These are phyloP conservation scores for Pyronema omphalodes DNA, from an alignment of 495 filamentous ascomycete species.

Conservation along the genomic window DNA sequence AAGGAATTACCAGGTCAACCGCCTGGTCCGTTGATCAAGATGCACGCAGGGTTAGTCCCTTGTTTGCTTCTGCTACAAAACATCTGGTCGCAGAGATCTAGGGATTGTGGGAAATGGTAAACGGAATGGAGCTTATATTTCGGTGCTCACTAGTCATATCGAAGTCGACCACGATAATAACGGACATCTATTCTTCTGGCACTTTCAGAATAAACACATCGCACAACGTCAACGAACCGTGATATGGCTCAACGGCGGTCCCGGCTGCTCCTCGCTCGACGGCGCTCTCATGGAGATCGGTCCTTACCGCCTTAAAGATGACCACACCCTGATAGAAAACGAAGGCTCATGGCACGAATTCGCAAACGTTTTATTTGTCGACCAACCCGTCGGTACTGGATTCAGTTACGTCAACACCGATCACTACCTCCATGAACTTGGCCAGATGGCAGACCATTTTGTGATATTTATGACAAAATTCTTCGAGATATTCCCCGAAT, in stretches of 20 bases:
- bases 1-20: slow-evolving; percentile 70
- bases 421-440: slow-evolving; percentile 64
- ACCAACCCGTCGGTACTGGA: slow-evolving; percentile 89
- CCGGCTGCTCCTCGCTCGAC: slow-evolving; percentile 92
- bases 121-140: neutral
- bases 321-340: slow-evolving; percentile 59
- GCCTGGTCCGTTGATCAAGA: slow-evolving; percentile 55
- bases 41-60: slow-evolving; percentile 80
- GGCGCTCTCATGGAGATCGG: slow-evolving; percentile 96
- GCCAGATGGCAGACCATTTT: slow-evolving; percentile 71
- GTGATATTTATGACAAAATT: slow-evolving; percentile 77
- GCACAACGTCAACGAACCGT: slow-evolving; percentile 82
- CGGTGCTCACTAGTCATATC: slow-evolving; percentile 47
- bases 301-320: slow-evolving; percentile 70
- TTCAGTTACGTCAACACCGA: slow-evolving; percentile 88
- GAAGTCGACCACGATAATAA: slow-evolving; percentile 67
- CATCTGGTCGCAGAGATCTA: neutral
- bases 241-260: slow-evolving; percentile 93
- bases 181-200: slow-evolving; percentile 97
- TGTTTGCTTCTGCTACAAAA: neutral
- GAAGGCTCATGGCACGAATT: slow-evolving; percentile 94
- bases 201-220: slow-evolving; percentile 86
- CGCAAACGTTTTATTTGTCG: slow-evolving; percentile 86
- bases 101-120: neutral
- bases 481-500: slow-evolving; percentile 79